Percentiles rank a stretch among this genome's conserved stretches.
Evolutionary conservation across 805 yeast species (phyloP).

Genomic region (Metschnikowia peoriensis): DNA sequence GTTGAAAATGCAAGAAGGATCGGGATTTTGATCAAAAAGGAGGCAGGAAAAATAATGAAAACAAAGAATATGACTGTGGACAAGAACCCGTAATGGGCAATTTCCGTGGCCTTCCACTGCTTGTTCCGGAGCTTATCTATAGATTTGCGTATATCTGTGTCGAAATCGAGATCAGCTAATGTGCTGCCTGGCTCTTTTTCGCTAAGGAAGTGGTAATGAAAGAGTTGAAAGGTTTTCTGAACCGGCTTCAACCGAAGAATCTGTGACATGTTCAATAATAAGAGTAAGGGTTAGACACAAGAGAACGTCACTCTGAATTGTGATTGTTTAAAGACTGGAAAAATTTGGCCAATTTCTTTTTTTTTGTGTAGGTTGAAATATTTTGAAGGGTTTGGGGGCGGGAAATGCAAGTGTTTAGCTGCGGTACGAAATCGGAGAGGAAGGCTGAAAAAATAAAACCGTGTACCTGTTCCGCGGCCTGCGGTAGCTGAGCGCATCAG

Average conservation of each 20-base stretch:
- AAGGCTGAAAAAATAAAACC: background rate
- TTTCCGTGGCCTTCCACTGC: conserved; percentile 47
- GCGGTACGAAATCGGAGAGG: background rate
- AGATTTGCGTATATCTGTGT: conserved; percentile 44
- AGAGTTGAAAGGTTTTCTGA: conserved; percentile 41
- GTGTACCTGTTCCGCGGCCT: background rate
- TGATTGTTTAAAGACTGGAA: background rate
- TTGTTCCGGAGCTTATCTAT: conserved; percentile 42
- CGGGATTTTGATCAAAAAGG: conserved; percentile 41
- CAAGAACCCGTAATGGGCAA: conserved; percentile 50
- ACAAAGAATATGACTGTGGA: conserved; percentile 56
- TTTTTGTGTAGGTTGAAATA: background rate
- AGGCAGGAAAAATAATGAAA: conserved; percentile 55
- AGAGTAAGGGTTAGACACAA: background rate
- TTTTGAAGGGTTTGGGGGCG: background rate
- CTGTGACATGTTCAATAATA: conserved; percentile 3
- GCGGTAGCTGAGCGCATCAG: background rate
- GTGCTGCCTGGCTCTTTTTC: conserved; percentile 50
- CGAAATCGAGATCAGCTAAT: conserved; percentile 51
- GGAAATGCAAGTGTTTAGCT: background rate
- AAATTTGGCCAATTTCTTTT: background rate
- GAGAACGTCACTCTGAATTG: background rate
- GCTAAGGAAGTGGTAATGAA: conserved; percentile 51
- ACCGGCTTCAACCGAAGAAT: conserved; percentile 27
- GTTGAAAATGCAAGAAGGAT: conserved; percentile 42